Evolutionary conservation across 164 flowering plant genomes (phyloP).

Genomic region (Annona cherimola): DNA sequence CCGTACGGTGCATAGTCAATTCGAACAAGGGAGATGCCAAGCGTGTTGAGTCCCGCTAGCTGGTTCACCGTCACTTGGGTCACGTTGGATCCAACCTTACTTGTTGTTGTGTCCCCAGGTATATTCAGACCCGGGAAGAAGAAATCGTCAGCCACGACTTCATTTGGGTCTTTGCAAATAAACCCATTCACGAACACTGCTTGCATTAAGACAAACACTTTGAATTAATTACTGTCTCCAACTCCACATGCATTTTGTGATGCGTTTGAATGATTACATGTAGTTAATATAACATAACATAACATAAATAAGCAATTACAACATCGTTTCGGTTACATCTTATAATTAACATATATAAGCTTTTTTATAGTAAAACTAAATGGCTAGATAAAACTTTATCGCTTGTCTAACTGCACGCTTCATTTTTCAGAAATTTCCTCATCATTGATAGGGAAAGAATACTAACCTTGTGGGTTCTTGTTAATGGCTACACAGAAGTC

Average conservation of each 20-base stretch:
- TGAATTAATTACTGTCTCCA: too few species aligned
- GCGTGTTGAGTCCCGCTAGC: slow-evolving; percentile 19
- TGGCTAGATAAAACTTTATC: too few species aligned
- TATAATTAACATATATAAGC: neutral
- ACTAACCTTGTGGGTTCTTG: neutral
- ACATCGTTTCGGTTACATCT: neutral
- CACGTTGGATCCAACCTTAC: slow-evolving; percentile 7
- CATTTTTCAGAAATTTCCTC: neutral
- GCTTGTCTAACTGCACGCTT: too few species aligned
- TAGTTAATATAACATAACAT: too few species aligned
- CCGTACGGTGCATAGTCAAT: slow-evolving; percentile 17
- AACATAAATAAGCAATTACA: neutral
- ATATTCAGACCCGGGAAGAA: slow-evolving; percentile 10
- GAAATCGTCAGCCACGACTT: slow-evolving; percentile 10
- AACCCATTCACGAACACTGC: slow-evolving; percentile 12
- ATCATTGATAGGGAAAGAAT: neutral
- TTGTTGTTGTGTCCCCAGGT: slow-evolving; percentile 9
- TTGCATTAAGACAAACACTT: too few species aligned
- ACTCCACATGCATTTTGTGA: too few species aligned
- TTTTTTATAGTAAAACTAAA: too few species aligned
- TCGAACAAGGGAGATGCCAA: slow-evolving; percentile 18
- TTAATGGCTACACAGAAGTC: slow-evolving; percentile 4
- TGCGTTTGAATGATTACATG: too few species aligned
- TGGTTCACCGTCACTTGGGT: slow-evolving; percentile 13
- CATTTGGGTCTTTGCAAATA: slow-evolving; percentile 16